phyloP scores from a whole-genome alignment of 176 grass and related monocot genomes.

The Sorghum bicolor region DNA sequence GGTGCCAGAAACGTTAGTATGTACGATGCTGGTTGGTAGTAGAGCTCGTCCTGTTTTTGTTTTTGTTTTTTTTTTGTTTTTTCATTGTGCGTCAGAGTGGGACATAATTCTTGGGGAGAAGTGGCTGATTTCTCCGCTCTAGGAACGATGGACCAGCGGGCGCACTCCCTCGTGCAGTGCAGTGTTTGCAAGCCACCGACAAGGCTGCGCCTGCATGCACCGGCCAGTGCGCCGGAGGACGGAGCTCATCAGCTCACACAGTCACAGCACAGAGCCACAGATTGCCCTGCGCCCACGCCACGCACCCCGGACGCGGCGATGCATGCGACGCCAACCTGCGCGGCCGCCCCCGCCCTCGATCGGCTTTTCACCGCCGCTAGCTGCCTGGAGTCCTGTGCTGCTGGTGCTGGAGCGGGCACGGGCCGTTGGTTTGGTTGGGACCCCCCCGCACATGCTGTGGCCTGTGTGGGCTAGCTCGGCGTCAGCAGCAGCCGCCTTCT shows the following conservation, averaged over 20 bases:
- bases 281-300: slow-evolving; percentile 11
- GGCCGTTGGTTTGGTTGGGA: not conserved
- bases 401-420: not conserved
- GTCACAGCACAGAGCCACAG: too few species aligned
- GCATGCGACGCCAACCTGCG: slow-evolving; percentile 1
- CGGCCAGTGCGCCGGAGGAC: not conserved
- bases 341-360: not conserved
- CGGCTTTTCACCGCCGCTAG: not conserved
- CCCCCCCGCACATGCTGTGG: not conserved
- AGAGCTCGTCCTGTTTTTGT: too few species aligned
- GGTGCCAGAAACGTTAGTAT: not conserved
- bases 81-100: too few species aligned
- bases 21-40: too few species aligned
- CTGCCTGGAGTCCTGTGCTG: not conserved
- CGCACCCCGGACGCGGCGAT: not conserved
- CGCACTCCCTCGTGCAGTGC: not conserved
- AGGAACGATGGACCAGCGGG: not conserved
- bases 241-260: too few species aligned
- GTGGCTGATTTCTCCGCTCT: not conserved
- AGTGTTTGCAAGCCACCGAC: not conserved
- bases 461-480: not conserved
- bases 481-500: not conserved
- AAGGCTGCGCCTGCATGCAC: not conserved
- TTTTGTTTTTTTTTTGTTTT: too few species aligned
- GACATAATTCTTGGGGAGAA: too few species aligned